Evolutionary conservation across 164 flowering plant genomes (phyloP).

Genomic region (Kalanchoe fedtschenkoi): DNA sequence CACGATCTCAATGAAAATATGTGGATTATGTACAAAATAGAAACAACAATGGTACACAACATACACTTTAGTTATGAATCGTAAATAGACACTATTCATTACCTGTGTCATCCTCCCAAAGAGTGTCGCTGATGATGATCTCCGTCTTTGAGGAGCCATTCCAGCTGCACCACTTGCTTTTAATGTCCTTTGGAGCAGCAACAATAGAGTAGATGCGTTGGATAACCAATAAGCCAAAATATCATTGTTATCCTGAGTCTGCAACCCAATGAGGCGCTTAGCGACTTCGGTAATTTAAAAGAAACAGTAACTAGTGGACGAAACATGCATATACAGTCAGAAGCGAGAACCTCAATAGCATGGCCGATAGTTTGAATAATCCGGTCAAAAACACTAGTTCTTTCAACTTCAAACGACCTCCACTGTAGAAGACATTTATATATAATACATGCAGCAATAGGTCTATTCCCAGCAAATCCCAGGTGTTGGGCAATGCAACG

Average conservation of each 20-base stretch:
- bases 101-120: slow-evolving; percentile 97
- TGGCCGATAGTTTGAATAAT: slow-evolving; percentile 90
- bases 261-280: slow-evolving; percentile 14
- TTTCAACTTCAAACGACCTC: slow-evolving; percentile 98
- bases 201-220: slow-evolving; percentile 82
- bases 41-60: background rate
- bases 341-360: slow-evolving; percentile 76
- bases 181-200: slow-evolving; percentile 86
- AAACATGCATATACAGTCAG: background rate
- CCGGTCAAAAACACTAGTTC: slow-evolving; percentile 91
- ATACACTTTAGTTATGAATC: background rate
- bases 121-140: slow-evolving; percentile 77
- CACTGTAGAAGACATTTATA: slow-evolving; percentile 97
- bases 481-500: slow-evolving; percentile 76
- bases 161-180: slow-evolving; percentile 98
- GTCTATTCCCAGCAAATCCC: slow-evolving; percentile 80
- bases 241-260: slow-evolving; percentile 87
- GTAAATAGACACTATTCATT: slow-evolving; percentile 7
- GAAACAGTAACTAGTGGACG: background rate
- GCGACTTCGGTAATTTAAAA: background rate
- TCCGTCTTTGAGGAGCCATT: slow-evolving; percentile 82
- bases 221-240: slow-evolving; percentile 90
- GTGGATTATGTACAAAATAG: background rate
- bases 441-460: slow-evolving; percentile 90
- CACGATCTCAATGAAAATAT: background rate